Evolutionary conservation across 345 rosid species (phyloP).

Genomic region (Rhodomyrtus tomentosa): DNA sequence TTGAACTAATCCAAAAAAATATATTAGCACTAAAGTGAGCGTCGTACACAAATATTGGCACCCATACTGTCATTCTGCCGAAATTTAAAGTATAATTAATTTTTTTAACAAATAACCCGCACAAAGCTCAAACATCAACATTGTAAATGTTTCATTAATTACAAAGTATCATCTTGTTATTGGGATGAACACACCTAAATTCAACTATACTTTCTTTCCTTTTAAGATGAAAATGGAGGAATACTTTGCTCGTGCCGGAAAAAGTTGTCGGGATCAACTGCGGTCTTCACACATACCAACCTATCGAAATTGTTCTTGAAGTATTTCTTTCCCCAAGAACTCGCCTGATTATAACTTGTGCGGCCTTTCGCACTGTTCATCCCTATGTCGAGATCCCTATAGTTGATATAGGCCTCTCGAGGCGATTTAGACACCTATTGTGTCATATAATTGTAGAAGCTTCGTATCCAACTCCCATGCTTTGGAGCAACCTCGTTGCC

Average conservation of each 20-base stretch:
- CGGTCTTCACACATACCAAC: conserved; percentile 14
- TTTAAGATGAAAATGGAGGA: not conserved
- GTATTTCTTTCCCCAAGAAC: conserved; percentile 19
- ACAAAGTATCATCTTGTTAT: not conserved
- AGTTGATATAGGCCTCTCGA: conserved; percentile 11
- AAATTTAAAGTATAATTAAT: not conserved
- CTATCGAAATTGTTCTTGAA: conserved; percentile 14
- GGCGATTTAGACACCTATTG: conserved; percentile 15
- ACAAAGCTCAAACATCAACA: not conserved
- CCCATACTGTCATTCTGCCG: no score
- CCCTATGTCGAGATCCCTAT: conserved; percentile 23
- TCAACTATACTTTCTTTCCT: not conserved
- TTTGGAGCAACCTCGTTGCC: not conserved
- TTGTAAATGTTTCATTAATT: not conserved
- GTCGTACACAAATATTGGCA: no score
- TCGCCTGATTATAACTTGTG: conserved; percentile 14
- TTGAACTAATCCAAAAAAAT: no score
- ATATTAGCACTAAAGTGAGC: no score
- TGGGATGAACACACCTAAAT: not conserved
- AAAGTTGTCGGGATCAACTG: conserved; percentile 15
- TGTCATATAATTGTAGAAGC: conserved; percentile 11
- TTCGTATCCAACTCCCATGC: conserved; percentile 14
- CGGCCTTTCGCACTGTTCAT: not conserved
- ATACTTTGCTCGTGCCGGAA: conserved; percentile 17
- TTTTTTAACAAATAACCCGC: not conserved